Conservation (phyloP, 2,329 filamentous ascomycete species). For the Fusarium torulosum region DNA sequence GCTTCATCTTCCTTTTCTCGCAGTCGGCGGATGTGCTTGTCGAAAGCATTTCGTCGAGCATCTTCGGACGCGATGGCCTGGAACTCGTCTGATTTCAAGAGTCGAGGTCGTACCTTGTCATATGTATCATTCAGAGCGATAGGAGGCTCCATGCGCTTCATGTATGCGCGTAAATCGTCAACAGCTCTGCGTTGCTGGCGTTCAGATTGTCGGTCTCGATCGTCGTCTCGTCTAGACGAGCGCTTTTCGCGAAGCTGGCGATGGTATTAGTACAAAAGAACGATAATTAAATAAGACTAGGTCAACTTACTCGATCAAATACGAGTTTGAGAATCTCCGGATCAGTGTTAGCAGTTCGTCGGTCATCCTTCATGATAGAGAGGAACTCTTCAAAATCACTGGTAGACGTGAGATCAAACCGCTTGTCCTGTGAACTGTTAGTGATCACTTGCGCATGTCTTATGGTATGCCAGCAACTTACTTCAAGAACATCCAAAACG, state of each 20-base stretch:
- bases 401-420: slow-evolving; percentile 87
- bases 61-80: slow-evolving; percentile 86
- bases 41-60: slow-evolving; percentile 84
- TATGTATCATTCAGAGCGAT: slow-evolving; percentile 83
- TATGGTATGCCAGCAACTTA: slow-evolving; percentile 60
- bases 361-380: slow-evolving; percentile 84
- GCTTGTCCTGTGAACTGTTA: slow-evolving; percentile 75
- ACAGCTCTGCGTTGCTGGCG: slow-evolving; percentile 86
- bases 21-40: slow-evolving; percentile 91
- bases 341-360: slow-evolving; percentile 88
- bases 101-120: slow-evolving; percentile 84
- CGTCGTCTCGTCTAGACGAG: slow-evolving; percentile 81
- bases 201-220: slow-evolving; percentile 86
- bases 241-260: slow-evolving; percentile 84
- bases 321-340: slow-evolving; percentile 82
- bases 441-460: background rate
- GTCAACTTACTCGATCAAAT: slow-evolving; percentile 77
- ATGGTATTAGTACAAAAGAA: slow-evolving; percentile 10
- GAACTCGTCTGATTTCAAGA: slow-evolving; percentile 87
- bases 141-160: slow-evolving; percentile 92
- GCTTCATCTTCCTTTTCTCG: slow-evolving; percentile 89
- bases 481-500: slow-evolving; percentile 88
- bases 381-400: slow-evolving; percentile 92
- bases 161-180: slow-evolving; percentile 84
- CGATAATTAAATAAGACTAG: background rate